Evolutionary conservation across 2,329 filamentous ascomycete species (phyloP).

Genomic region (Madurella fahalii): DNA sequence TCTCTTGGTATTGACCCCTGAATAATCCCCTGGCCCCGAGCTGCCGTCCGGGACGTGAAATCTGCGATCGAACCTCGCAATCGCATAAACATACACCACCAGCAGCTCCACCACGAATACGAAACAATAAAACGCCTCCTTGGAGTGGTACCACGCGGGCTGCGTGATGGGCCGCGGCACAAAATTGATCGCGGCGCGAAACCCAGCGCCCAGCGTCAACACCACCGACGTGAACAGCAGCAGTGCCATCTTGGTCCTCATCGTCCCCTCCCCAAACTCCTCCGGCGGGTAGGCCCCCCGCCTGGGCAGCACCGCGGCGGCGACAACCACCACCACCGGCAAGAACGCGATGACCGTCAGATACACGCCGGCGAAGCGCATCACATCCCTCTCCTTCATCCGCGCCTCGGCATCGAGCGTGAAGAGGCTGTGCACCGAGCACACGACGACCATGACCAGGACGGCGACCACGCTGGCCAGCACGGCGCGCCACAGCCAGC

Average conservation of each 20-base stretch:
- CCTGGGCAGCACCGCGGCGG: conserved; percentile 29
- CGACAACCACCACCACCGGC: conserved; percentile 51
- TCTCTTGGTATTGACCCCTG: background rate
- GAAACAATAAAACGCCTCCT: conserved; percentile 73
- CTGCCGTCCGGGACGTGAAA: conserved; percentile 72
- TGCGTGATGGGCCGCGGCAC: conserved; percentile 44
- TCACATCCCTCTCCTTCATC: conserved; percentile 56
- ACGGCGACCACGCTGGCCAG: conserved; percentile 44
- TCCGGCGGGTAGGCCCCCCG: conserved; percentile 36
- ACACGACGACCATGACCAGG: conserved; percentile 28
- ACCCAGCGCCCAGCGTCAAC: conserved; percentile 65
- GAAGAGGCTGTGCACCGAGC: conserved; percentile 64
- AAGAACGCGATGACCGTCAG: conserved; percentile 65
- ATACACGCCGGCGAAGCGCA: conserved; percentile 58
- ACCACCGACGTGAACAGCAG: conserved; percentile 55
- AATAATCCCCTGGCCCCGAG: conserved; percentile 50
- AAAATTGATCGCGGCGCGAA: conserved; percentile 60
- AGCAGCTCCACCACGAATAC: conserved; percentile 74
- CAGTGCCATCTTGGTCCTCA: conserved; percentile 61
- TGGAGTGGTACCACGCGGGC: conserved; percentile 67
- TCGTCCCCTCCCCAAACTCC: conserved; percentile 63
- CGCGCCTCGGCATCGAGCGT: conserved; percentile 52
- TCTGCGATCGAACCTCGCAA: conserved; percentile 66
- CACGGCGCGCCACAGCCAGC: conserved; percentile 50
- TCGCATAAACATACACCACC: conserved; percentile 62